Conservation (phyloP, 305 asterid species). For the Solanum hybrid region DNA sequence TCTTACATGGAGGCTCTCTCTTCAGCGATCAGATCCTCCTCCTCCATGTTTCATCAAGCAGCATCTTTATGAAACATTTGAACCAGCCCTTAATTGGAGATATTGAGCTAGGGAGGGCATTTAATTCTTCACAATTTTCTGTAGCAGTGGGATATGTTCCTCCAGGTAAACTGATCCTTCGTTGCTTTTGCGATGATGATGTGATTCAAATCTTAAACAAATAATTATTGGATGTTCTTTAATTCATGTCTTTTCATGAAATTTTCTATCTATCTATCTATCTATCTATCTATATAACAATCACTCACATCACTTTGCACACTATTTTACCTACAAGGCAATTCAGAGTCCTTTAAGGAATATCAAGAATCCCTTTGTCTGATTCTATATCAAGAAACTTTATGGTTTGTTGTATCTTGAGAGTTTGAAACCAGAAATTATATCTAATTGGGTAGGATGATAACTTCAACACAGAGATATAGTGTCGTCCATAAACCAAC, state of each 20-base stretch:
- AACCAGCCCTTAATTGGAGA: constrained; percentile 6
- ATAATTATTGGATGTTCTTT: background rate
- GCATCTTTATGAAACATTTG: background rate
- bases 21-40: background rate
- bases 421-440: background rate
- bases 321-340: background rate
- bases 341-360: background rate
- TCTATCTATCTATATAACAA: background rate
- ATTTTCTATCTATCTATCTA: background rate
- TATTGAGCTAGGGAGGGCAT: background rate
- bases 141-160: constrained; percentile 6
- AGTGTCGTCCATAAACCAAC: background rate
- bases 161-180: constrained; percentile 1
- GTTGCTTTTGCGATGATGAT: background rate
- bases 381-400: background rate
- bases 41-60: background rate
- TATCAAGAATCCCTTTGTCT: background rate
- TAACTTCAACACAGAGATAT: background rate
- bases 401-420: background rate
- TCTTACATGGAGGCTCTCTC: background rate
- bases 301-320: background rate
- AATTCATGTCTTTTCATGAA: background rate
- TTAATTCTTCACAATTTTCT: background rate
- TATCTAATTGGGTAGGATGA: background rate
- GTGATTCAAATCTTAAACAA: background rate